These are phyloP conservation scores for Emmonsiellopsis sp. DNA, from an alignment of 2,329 filamentous ascomycete species.

Conservation along the genomic window DNA sequence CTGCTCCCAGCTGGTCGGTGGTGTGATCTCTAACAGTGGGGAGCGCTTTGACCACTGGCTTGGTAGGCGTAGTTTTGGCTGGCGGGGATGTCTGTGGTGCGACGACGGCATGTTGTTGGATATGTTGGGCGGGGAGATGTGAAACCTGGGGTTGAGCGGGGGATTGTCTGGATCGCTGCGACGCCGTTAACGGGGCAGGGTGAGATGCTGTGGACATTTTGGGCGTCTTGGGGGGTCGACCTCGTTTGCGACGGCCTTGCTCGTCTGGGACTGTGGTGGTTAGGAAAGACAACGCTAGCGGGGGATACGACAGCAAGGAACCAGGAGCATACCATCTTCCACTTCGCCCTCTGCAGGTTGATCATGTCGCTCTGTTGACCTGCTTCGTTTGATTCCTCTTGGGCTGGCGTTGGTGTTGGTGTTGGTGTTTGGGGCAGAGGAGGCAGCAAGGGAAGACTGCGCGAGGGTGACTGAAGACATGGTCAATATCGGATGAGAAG, in stretches of 20 bases:
- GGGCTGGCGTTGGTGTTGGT: constrained; percentile 44
- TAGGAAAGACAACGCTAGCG: constrained; percentile 29
- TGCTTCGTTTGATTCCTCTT: constrained; percentile 69
- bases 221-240: constrained; percentile 40
- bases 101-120: constrained; percentile 31
- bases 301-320: constrained; percentile 21
- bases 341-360: constrained; percentile 48
- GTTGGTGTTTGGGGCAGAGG: constrained; percentile 14
- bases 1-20: constrained; percentile 81
- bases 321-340: constrained; percentile 56
- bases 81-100: constrained; percentile 56
- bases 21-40: constrained; percentile 96
- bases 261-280: constrained; percentile 21
- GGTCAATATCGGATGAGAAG: neutral
- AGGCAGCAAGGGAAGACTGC: constrained; percentile 26
- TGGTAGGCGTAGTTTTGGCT: constrained; percentile 65
- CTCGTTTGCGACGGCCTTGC: constrained; percentile 39
- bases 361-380: constrained; percentile 61
- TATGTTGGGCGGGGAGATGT: constrained; percentile 29
- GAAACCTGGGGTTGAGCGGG: constrained; percentile 24
- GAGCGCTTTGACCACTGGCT: constrained; percentile 78
- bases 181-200: constrained; percentile 17
- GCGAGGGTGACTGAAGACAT: neutral
- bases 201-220: constrained; percentile 25
- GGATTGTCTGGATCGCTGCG: constrained; percentile 21